Base-by-base conservation (phyloP, 106 monocot species). In the Vanilla planifolia region DNA sequence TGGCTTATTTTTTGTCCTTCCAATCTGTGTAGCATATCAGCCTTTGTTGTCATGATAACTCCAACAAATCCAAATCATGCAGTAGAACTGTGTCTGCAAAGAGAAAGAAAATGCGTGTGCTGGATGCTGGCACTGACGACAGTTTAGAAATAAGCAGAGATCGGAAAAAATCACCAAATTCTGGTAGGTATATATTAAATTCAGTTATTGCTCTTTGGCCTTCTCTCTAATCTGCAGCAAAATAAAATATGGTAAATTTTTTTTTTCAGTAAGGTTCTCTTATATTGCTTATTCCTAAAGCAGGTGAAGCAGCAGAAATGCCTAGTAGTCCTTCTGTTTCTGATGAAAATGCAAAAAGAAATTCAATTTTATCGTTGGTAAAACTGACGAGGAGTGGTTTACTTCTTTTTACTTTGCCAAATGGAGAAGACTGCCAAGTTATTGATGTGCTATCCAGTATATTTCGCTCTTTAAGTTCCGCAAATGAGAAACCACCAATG, bases 331-430 rank as follows among this genome's bases (percentile, higher is more conserved):
- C 43, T 28, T 55, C 48, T 6, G 59, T 70, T 3, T 44, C 9
- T 5, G 56, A 45, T 73, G 67, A 70, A 36, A 56, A 71, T 51
- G 55, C 16, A 3, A 55, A 65, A 22, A 34, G 21, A 19, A 70
- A 8, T 16, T 9, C 30, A 11, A 61, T 52, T 65, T 71, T 92
- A 14, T 98, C 98, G 7, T 51, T 98, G 46, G 88, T 98, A 45
- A 98, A 92, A 58, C 64, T 98, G 39, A 76, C 68, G 24, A 75
- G 66, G 64, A 98, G 92, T 41, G 98, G 98, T 2, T 65, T 98
- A 27, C 73, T 98, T 67, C 82, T 98, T 34, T 85, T 98, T 33
- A 82, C 81, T 2, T 88, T 84, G 48, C 74, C 77, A 37, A 56
- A 32, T 16, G 65, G 48, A 62, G 23, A 64, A 37, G 59, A 52